These are phyloP conservation scores for Diplodia sapinea DNA, from an alignment of 2,329 filamentous ascomycete species.

Conservation along the genomic window DNA sequence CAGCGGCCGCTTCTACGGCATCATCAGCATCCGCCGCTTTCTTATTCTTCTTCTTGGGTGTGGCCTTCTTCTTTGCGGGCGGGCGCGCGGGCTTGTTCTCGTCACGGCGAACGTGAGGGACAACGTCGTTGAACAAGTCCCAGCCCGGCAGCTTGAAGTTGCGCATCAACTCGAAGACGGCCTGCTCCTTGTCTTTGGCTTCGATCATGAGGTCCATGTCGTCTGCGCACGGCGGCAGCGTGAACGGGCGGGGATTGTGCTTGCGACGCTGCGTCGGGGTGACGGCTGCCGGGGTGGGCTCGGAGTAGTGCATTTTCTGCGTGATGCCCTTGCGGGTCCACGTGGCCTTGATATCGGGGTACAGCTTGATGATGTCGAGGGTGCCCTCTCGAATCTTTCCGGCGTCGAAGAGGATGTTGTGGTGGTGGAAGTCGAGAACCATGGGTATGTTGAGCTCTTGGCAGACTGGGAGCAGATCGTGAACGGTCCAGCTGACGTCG, in stretches of 20 bases:
- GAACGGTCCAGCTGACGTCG: slow-evolving; percentile 90
- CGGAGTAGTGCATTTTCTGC: slow-evolving; percentile 97
- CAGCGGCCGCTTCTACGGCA: slow-evolving; percentile 47
- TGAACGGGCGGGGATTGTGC: slow-evolving; percentile 79
- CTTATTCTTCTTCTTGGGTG: slow-evolving; percentile 53
- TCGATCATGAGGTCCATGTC: slow-evolving; percentile 99
- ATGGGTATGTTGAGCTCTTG: slow-evolving; percentile 93
- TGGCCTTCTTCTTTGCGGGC: slow-evolving; percentile 47
- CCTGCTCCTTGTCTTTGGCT: slow-evolving; percentile 97
- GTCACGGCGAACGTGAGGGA: slow-evolving; percentile 77
- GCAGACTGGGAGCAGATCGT: slow-evolving; percentile 86
- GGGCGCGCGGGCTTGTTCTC: slow-evolving; percentile 64
- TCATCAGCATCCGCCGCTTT: slow-evolving; percentile 50
- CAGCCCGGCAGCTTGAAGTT: slow-evolving; percentile 83
- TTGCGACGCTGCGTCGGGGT: slow-evolving; percentile 81
- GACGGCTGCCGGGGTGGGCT: slow-evolving; percentile 76
- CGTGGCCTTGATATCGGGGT: slow-evolving; percentile 77
- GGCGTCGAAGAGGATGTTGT: slow-evolving; percentile 88
- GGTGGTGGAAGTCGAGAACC: slow-evolving; percentile 91
- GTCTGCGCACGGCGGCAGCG: slow-evolving; percentile 78
- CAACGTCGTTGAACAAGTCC: slow-evolving; percentile 74
- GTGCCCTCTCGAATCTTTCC: slow-evolving; percentile 80
- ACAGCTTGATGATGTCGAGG: slow-evolving; percentile 76
- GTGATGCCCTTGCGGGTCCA: slow-evolving; percentile 85
- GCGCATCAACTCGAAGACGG: slow-evolving; percentile 91